A percentile compares a stretch with the other conserved stretches of the same genome.
phyloP scores from a whole-genome alignment of 2,329 filamentous ascomycete species.

The Trichophyton simii region DNA sequence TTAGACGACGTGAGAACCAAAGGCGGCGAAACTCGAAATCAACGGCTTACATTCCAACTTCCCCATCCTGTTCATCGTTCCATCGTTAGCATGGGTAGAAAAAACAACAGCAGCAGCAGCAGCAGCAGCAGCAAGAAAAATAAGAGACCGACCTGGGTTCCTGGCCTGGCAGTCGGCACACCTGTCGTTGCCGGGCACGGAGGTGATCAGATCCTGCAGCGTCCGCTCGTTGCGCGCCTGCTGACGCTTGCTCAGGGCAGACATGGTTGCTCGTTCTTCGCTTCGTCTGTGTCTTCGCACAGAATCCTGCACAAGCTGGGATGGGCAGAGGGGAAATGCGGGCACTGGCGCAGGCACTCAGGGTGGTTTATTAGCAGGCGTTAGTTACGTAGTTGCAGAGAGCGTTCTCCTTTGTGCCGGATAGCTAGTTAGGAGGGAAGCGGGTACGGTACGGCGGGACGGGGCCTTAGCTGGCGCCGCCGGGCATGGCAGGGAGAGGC shows the following conservation, averaged over 20 bases:
- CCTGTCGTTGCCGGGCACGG: constrained; percentile 73
- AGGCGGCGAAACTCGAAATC: not conserved
- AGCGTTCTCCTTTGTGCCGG: not conserved
- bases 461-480: not conserved
- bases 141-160: constrained; percentile 63
- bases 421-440: not conserved
- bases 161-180: constrained; percentile 87
- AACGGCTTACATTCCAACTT: constrained; percentile 73
- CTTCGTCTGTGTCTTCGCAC: not conserved
- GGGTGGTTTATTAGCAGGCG: not conserved
- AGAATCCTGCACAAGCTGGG: not conserved
- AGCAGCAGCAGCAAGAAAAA: not conserved
- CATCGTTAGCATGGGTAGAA: not conserved
- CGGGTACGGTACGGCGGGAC: not conserved
- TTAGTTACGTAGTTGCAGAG: not conserved
- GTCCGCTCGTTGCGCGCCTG: constrained; percentile 92
- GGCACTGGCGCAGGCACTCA: not conserved
- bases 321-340: not conserved
- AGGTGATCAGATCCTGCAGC: constrained; percentile 78
- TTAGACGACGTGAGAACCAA: not conserved
- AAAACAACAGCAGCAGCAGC: not conserved
- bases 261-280: constrained; percentile 44
- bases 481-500: not conserved
- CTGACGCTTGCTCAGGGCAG: constrained; percentile 80
- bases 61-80: constrained; percentile 57